Evolutionary conservation across 2,329 filamentous ascomycete species (phyloP).

Genomic region (Fusarium udum): DNA sequence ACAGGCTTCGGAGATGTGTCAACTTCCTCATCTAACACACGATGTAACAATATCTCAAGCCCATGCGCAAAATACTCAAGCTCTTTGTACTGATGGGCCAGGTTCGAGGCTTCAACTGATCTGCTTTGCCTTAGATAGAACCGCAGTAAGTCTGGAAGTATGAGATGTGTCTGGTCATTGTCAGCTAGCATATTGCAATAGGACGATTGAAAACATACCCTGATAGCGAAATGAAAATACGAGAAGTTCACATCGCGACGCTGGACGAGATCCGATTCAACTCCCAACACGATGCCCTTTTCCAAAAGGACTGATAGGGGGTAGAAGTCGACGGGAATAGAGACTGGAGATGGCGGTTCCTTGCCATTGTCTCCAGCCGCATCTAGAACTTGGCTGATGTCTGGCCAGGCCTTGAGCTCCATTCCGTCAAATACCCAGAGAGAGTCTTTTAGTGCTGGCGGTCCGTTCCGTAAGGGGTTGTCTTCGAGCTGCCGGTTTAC

Average conservation of each 20-base stretch:
- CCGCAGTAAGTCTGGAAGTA: constrained; percentile 86
- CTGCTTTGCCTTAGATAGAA: constrained; percentile 80
- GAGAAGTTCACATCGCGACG: constrained; percentile 91
- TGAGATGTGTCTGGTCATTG: constrained; percentile 79
- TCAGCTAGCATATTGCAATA: constrained; percentile 1
- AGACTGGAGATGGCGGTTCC: constrained; percentile 78
- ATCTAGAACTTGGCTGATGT: constrained; percentile 83
- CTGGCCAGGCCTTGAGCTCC: constrained; percentile 87
- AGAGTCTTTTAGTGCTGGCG: constrained; percentile 76
- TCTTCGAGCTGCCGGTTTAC: constrained; percentile 44
- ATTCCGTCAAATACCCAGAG: constrained; percentile 94
- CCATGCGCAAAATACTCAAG: constrained; percentile 94
- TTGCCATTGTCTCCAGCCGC: constrained; percentile 72
- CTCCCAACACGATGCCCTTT: constrained; percentile 88
- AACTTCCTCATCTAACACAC: constrained; percentile 93
- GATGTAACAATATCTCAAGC: constrained; percentile 89
- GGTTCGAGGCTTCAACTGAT: constrained; percentile 79
- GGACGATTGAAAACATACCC: constrained; percentile 65
- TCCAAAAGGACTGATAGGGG: constrained; percentile 87
- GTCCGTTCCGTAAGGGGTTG: constrained; percentile 37
- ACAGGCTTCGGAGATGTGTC: constrained; percentile 73
- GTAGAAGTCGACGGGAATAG: constrained; percentile 92
- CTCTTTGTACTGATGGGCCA: constrained; percentile 86
- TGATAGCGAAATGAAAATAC: constrained; percentile 85
- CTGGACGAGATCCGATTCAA: constrained; percentile 94